Evolutionary conservation across 441 rosid species (phyloP).

Genomic region (Brassica balearica): DNA sequence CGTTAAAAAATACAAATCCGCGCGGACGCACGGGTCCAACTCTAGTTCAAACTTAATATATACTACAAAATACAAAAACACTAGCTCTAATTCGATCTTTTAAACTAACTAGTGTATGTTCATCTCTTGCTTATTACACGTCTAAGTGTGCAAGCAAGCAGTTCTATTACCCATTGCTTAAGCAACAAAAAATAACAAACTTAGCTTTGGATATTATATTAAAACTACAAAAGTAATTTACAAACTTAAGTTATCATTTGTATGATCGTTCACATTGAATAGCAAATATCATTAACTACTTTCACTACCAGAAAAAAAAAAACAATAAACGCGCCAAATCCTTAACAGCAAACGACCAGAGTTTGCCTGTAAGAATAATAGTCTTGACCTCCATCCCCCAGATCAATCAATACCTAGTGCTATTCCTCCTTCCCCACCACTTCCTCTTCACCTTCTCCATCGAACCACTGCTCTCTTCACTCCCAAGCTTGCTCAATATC

Average conservation of each 20-base stretch:
- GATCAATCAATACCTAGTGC: slow-evolving; percentile 67
- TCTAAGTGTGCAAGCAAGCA: background rate
- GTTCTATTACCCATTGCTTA: slow-evolving; percentile 16
- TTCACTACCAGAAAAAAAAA: background rate
- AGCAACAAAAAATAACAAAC: background rate
- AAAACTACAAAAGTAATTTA: slow-evolving; percentile 28
- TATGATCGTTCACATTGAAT: slow-evolving; percentile 23
- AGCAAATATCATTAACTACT: background rate
- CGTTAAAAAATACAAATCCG: no score
- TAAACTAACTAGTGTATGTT: no score
- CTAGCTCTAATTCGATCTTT: no score
- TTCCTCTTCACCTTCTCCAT: slow-evolving; percentile 79
- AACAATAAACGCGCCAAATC: background rate
- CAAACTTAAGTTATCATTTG: slow-evolving; percentile 29
- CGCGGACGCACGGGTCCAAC: no score
- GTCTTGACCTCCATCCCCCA: background rate
- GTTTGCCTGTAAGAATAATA: background rate
- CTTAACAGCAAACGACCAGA: background rate
- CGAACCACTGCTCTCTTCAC: slow-evolving; percentile 73
- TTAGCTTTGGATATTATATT: slow-evolving; percentile 2
- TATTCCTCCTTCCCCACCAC: slow-evolving; percentile 99
- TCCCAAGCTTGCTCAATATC: slow-evolving; percentile 86
- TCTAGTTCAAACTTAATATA: no score
- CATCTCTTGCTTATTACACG: no score
- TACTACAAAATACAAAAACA: no score